These are phyloP conservation scores for Physcomitrellopsis africana DNA, from an alignment of 225 moss, liverwort and hornwort genomes.

Conservation along the genomic window DNA sequence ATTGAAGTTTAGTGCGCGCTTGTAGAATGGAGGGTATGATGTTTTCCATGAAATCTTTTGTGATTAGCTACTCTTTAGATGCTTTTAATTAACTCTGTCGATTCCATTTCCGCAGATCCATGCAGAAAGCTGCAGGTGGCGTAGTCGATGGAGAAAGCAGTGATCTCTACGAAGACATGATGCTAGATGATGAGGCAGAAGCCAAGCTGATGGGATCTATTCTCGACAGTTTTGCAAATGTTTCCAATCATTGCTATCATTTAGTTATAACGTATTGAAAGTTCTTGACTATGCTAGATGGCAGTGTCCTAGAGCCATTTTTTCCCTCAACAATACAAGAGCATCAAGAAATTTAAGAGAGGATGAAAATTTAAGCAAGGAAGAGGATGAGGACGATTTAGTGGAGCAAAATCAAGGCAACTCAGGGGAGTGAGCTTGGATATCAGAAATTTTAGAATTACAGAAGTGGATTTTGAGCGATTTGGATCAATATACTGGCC, in stretches of 20 bases:
- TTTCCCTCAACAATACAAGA: constrained; percentile 14
- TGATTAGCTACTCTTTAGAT: background rate
- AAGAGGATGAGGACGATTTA: constrained; percentile 19
- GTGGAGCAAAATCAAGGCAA: background rate
- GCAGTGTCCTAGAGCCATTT: constrained; percentile 44
- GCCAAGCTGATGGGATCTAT: constrained; percentile 55
- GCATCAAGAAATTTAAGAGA: constrained; percentile 15
- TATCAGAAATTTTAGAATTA: constrained; percentile 7
- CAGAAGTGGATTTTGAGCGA: constrained; percentile 58
- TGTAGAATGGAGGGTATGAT: background rate
- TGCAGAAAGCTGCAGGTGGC: constrained; percentile 37
- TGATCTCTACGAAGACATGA: constrained; percentile 52
- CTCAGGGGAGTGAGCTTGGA: background rate
- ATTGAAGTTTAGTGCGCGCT: background rate
- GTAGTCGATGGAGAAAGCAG: too few species aligned
- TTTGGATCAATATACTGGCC: constrained; percentile 55
- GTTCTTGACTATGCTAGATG: constrained; percentile 63
- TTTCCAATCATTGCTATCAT: constrained; percentile 41
- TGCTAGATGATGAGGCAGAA: constrained; percentile 64
- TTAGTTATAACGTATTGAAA: constrained; percentile 60
- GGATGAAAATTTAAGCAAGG: constrained; percentile 5
- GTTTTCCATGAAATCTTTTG: background rate
- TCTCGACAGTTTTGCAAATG: constrained; percentile 46
- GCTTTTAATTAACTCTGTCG: background rate
- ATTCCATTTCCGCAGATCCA: constrained; percentile 35